Percentiles rank a stretch among this genome's conserved stretches.
phyloP scores from a whole-genome alignment of 768 basidiomycete genomes.

The Boletus sp. region DNA sequence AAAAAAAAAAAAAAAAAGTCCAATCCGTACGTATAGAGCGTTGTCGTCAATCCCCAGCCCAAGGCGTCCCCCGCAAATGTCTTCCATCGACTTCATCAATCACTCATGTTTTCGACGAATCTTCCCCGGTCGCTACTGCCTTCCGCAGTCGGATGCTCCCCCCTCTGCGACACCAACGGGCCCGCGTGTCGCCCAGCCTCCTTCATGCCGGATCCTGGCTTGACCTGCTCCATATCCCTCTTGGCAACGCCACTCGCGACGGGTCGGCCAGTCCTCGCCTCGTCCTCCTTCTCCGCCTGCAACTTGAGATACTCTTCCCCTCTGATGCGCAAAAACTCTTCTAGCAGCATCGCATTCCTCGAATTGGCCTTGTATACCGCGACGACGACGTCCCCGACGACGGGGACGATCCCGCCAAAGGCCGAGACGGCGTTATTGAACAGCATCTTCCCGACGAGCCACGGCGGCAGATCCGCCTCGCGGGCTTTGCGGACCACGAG shows the following conservation, averaged over 20 bases:
- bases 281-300: conserved; percentile 35
- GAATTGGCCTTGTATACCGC: conserved; percentile 86
- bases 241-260: conserved; percentile 21
- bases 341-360: conserved; percentile 81
- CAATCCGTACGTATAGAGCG: neutral
- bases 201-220: conserved; percentile 52
- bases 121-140: conserved; percentile 30
- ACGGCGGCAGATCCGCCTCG: conserved; percentile 64
- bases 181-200: conserved; percentile 31
- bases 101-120: conserved; percentile 37
- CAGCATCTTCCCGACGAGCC: conserved; percentile 73
- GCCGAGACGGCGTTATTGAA: conserved; percentile 71
- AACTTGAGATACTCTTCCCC: conserved; percentile 68
- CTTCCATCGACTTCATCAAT: conserved; percentile 1
- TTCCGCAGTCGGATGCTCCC: conserved; percentile 21
- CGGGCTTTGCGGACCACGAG: conserved; percentile 76
- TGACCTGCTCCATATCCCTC: conserved; percentile 42
- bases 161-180: conserved; percentile 11
- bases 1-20: neutral
- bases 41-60: neutral
- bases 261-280: conserved; percentile 14
- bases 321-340: conserved; percentile 77
- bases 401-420: conserved; percentile 62
- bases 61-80: neutral
- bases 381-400: conserved; percentile 72